Base-by-base conservation (phyloP, 768 basidiomycete species). In the Gautieria morchelliformis region DNA sequence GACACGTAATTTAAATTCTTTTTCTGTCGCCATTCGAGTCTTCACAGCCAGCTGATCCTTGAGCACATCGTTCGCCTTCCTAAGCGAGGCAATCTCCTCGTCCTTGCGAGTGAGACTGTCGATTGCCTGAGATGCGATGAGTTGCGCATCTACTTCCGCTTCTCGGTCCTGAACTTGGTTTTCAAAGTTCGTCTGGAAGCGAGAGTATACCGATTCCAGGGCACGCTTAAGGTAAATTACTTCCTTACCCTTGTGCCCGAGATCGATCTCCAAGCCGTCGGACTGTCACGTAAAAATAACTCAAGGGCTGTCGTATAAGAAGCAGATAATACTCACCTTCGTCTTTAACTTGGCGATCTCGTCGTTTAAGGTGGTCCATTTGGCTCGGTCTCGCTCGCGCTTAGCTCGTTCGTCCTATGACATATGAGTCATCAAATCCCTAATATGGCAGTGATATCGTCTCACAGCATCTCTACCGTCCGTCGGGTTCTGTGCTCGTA, bases 181-280 rank as follows among this genome's bases (percentile, higher is more conserved):
- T 63, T 84, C 81, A 63, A 81, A 79, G 45, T 79, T 70, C 5
- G 79, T 74, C 5, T 78, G 75, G 67, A 93, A 86, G n/a, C 87
- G 78, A 11, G 84, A 84, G 68, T 90, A 90, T 5, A 94, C 86
- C 7, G 88, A 86, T 68, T 93, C 89, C 39, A 96, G 73, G n/a
- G 90, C 87, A 14, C 86, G 84, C 65, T 91, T 90, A 40, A 93
- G 76, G 63, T 85, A 89, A 0, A 77, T 62, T 35, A 86, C 75
- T 56, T 93, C 87, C 65, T 90, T 92, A 60, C 86, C 81, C 64
- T 84, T 87, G 54, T 72, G 69, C 4, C 68, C 68, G 3, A 81
- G 46, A 3, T 69, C 62, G 4, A 63, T 68, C 45, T 83, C 83
- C 50, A 82, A 68, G 45, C 85, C 82, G 3, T 68, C 69, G 46